These are phyloP conservation scores for Ophiostoma quercus DNA, from an alignment of 2,329 filamentous ascomycete species.

Conservation along the genomic window DNA sequence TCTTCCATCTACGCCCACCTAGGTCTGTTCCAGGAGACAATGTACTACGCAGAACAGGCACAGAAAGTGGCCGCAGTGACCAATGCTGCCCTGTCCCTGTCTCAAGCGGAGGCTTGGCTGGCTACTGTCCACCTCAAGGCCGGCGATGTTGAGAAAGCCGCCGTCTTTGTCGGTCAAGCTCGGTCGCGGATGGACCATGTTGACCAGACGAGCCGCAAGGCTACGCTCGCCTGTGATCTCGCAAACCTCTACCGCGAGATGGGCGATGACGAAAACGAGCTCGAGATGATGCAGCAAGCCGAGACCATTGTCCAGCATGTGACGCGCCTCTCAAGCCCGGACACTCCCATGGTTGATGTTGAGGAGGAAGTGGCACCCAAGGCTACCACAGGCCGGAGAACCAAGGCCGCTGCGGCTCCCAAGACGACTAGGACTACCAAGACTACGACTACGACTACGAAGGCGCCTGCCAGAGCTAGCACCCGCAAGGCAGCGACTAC, in stretches of 20 bases:
- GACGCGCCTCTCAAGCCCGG: background rate
- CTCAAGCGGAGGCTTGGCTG: slow-evolving; percentile 51
- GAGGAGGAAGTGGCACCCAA: background rate
- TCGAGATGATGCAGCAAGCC: slow-evolving; percentile 44
- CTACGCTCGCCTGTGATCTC: slow-evolving; percentile 50
- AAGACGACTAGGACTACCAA: slow-evolving; percentile 21
- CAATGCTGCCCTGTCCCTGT: slow-evolving; percentile 54
- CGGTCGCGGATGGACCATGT: slow-evolving; percentile 46
- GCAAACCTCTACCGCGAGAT: slow-evolving; percentile 52
- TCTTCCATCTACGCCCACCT: slow-evolving; percentile 75
- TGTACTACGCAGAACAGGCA: slow-evolving; percentile 83
- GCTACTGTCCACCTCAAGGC: slow-evolving; percentile 53
- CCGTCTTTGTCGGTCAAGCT: slow-evolving; percentile 50
- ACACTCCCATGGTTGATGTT: background rate
- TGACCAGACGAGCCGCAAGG: slow-evolving; percentile 41
- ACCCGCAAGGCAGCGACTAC: background rate
- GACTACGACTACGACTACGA: slow-evolving; percentile 14
- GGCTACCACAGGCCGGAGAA: slow-evolving; percentile 23
- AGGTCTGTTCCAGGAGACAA: slow-evolving; percentile 80
- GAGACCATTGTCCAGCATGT: slow-evolving; percentile 37
- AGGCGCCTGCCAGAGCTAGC: slow-evolving; percentile 11
- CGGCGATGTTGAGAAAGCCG: slow-evolving; percentile 55
- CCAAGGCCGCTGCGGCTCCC: slow-evolving; percentile 26
- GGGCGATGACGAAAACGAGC: slow-evolving; percentile 42
- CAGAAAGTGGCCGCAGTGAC: slow-evolving; percentile 68